Evolutionary conservation across 768 basidiomycete species (phyloP), one percentile per base, ranked within the genome.

Genomic region (Polyporus arcularius): DNA sequence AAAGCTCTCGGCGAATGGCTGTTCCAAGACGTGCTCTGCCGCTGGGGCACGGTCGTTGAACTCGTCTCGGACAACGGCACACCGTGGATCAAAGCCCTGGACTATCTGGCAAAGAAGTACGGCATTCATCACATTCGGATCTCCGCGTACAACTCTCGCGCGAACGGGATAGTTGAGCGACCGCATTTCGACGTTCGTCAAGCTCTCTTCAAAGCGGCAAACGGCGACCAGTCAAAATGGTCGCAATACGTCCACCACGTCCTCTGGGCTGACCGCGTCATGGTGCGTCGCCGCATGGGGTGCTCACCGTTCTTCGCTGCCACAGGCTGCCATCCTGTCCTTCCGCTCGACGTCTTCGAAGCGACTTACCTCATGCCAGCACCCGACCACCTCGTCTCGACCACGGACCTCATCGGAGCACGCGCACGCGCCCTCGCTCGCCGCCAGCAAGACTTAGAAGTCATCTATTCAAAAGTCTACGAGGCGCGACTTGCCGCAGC

Each of bases 61-160:
- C 75, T 82, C 16, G 72, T 81, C 0, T 79, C 75, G 0, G 80
- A 83, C 59, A 83, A 82, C 63, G 70, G 76, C 0, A 60, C 72
- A 0, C 70, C 70, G 0, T 71, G 76, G 40, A 48, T 75, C 2
- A 60, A 65, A 0, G 67, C 68, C n/a, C 56, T 74, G 2, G 42
- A 65, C 0, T 64, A 63, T 45, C 66, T 78, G 1, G 16, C 51
- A 0, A 32, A 70, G 12, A 67, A 65, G 31, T 77, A 77, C 49
- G 54, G 59, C 8, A 78, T 82, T n/a, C 52, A 61, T 0, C 76
- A 79, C 40, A 80, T 82, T 14, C 39, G 41, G n/a, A 55, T 60
- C 40, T 42, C 40, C 0, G 53, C 30, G 7, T 71, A 72, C 61
- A 71, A 71, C 55, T 67, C 67, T 4, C 56, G 62, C 11, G 71